phyloP scores from a whole-genome alignment of 2,329 filamentous ascomycete genomes.

The Fusarium devonianum region DNA sequence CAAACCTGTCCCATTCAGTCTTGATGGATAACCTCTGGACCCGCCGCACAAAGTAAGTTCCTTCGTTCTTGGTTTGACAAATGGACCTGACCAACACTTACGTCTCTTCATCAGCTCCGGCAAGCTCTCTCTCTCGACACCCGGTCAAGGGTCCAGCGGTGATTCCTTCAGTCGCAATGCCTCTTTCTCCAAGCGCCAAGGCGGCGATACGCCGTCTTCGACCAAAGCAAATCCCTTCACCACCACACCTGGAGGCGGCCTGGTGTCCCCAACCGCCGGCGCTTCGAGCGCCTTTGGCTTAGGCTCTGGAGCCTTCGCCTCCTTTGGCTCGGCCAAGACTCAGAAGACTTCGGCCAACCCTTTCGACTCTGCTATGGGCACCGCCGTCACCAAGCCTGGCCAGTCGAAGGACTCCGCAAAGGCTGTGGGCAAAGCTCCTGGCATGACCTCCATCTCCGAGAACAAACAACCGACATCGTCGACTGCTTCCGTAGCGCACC shows the following conservation, averaged over 20 bases:
- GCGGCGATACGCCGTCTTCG: slow-evolving; percentile 70
- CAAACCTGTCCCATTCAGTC: slow-evolving; percentile 44
- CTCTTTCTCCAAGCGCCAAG: slow-evolving; percentile 76
- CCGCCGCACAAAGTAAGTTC: slow-evolving; percentile 80
- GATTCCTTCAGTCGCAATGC: slow-evolving; percentile 67
- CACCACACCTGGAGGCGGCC: slow-evolving; percentile 70
- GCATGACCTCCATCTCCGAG: slow-evolving; percentile 58
- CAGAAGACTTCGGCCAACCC: slow-evolving; percentile 84
- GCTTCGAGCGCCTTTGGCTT: slow-evolving; percentile 92
- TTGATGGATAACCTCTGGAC: slow-evolving; percentile 76
- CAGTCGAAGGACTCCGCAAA: slow-evolving; percentile 45
- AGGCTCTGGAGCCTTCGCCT: slow-evolving; percentile 94
- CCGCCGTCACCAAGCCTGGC: slow-evolving; percentile 45
- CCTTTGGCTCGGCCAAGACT: slow-evolving; percentile 81
- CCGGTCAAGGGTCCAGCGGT: slow-evolving; percentile 63
- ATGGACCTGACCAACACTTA: slow-evolving; percentile 22
- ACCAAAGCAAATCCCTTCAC: slow-evolving; percentile 79
- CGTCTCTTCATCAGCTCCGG: slow-evolving; percentile 64
- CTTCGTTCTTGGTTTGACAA: slow-evolving; percentile 4
- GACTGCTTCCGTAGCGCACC: slow-evolving; percentile 54
- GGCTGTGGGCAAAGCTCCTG: slow-evolving; percentile 40
- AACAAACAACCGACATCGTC: slow-evolving; percentile 45
- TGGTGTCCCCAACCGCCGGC: slow-evolving; percentile 56
- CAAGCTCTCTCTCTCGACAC: slow-evolving; percentile 90
- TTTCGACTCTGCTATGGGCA: slow-evolving; percentile 75